Evolutionary conservation across 345 rosid genomes (phyloP), one percentile per base, ranked within the genome.

Genomic region (Gossypium rotundifolium): DNA sequence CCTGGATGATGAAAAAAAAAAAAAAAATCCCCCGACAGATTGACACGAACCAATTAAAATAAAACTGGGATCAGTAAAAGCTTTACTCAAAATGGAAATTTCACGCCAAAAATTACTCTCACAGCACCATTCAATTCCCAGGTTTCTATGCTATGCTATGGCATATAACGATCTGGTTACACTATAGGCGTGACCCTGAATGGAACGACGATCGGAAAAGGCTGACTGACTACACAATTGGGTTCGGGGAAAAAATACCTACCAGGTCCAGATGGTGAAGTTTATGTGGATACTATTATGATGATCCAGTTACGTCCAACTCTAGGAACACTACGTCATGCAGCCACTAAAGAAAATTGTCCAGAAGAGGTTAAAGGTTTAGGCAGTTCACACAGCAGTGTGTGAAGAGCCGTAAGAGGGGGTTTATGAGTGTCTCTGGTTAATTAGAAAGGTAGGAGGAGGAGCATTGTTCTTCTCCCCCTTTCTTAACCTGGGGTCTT

Each of bases 181-280:
- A 33, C 40, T 33, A 33, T 5, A 79, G 89, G 55, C 87, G 89
- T 73, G 88, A 90, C 74, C 66, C 83, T 5, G 57, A 79, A 3
- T 87, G 92, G 92, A 85, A 84, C 8, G 1, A 46, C 71, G 29
- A 88, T 83, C 82, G 92, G 71, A 83, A 76, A 54, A 49, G 16
- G 76, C 82, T 88, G 11, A 89, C 92, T 4, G 87, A 86, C 61
- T 90, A 90, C 13, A 90, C 83, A 25, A 81, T 87, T 62, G 92
- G 92, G 63, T 88, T 90, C 14, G 89, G 89, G 94, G 38, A 29
- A 84, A 86, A 58, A 79, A 88, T 46, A 82, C 90, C 1, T 4
- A 72, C 77, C 10, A 90, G 94, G 91, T 16, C 74, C 83, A 72
- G 86, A 83, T 4, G 92, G 94, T 1, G 83, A 85, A 12, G 46